Conservation (phyloP, 2,329 filamentous ascomycete species). For the Aspergillus fructus region DNA sequence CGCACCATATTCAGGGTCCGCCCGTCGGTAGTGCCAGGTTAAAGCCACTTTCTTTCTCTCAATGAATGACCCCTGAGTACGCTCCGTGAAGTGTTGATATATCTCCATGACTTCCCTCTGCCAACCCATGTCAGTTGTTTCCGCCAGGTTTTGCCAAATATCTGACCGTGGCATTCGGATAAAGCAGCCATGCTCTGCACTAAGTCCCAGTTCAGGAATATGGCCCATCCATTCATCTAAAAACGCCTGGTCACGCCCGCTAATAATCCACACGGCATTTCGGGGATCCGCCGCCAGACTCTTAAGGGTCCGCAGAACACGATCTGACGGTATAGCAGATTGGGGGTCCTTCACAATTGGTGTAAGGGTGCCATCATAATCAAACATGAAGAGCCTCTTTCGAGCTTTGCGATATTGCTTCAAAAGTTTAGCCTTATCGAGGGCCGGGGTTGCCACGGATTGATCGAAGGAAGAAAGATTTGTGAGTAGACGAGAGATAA, state of each 20-base stretch:
- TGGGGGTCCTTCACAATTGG: conserved; percentile 91
- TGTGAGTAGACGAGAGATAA: conserved; percentile 74
- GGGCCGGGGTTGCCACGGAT: conserved; percentile 72
- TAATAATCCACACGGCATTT: conserved; percentile 98
- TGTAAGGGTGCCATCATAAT: conserved; percentile 96
- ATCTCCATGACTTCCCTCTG: conserved; percentile 78
- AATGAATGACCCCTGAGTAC: conserved; percentile 84
- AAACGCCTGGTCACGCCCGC: conserved; percentile 89
- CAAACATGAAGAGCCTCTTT: conserved; percentile 93
- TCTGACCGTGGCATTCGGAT: conserved; percentile 75
- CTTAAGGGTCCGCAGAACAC: conserved; percentile 76
- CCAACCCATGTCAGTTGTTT: conserved; percentile 88
- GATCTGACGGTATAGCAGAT: conserved; percentile 82
- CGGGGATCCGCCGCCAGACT: conserved; percentile 73
- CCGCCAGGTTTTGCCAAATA: conserved; percentile 86
- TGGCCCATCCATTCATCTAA: conserved; percentile 89
- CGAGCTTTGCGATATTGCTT: conserved; percentile 70
- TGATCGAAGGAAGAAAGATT: conserved; percentile 77
- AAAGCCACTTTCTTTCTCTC: conserved; percentile 91
- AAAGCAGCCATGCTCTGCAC: conserved; percentile 95
- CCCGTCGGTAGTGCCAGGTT: conserved; percentile 95
- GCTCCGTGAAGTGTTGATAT: conserved; percentile 86
- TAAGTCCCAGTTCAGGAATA: conserved; percentile 84
- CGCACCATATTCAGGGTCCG: conserved; percentile 79
- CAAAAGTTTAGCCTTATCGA: conserved; percentile 73